phyloP scores from a whole-genome alignment of 768 basidiomycete species.

The Lactarius hatsudake region DNA sequence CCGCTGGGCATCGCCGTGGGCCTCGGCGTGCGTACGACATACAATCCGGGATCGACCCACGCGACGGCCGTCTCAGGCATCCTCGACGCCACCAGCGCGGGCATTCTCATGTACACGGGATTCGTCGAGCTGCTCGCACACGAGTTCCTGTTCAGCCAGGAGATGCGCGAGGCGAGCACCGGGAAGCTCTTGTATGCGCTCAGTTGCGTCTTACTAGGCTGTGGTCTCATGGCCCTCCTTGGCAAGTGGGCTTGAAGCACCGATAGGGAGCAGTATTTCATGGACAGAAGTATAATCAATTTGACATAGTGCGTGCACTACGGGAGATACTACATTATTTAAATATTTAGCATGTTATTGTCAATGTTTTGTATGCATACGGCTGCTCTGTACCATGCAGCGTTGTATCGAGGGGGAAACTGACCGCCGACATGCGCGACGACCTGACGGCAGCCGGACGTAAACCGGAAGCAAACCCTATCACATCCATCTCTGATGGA shows the following conservation, averaged over 20 bases:
- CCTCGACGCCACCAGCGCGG: conserved; percentile 81
- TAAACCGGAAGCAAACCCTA: not conserved
- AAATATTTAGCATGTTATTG: not conserved
- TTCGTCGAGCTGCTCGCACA: conserved; percentile 91
- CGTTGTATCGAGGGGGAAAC: not conserved
- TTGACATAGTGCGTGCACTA: not conserved
- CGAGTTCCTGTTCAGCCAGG: conserved; percentile 88
- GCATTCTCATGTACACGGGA: conserved; percentile 86
- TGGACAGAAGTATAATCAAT: not conserved
- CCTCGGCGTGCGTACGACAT: conserved; percentile 68
- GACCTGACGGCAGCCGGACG: not conserved
- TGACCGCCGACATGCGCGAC: not conserved
- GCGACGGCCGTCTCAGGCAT: conserved; percentile 82
- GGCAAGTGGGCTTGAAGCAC: conserved; percentile 74
- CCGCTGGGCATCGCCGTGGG: conserved; percentile 88
- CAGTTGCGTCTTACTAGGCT: conserved; percentile 76
- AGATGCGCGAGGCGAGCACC: conserved; percentile 73
- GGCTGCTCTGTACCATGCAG: not conserved
- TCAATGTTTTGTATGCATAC: not conserved
- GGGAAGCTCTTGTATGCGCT: conserved; percentile 70
- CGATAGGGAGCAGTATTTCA: not conserved
- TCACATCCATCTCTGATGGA: not conserved
- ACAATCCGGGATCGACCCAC: conserved; percentile 75
- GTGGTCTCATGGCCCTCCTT: conserved; percentile 86
- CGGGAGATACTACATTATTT: not conserved